These are phyloP conservation scores for Krasilnikovozyma curviuscula DNA, from an alignment of 768 basidiomycete genomes.

Conservation along the genomic window DNA sequence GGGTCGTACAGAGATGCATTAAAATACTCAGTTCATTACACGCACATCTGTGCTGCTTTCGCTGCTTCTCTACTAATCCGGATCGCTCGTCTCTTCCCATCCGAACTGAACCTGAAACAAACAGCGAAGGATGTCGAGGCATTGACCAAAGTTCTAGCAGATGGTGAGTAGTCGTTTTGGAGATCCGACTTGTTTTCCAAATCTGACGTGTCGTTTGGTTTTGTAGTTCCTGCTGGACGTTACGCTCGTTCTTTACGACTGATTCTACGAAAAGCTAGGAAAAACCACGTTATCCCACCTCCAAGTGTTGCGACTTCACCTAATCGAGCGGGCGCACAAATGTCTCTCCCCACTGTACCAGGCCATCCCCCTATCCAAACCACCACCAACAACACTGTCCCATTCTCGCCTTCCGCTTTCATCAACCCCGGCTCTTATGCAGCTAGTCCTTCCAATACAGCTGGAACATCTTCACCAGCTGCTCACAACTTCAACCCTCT, in stretches of 20 bases:
- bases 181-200: neutral
- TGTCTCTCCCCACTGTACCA: neutral
- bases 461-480: too few species aligned
- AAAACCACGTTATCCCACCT: constrained; percentile 27
- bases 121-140: constrained; percentile 61
- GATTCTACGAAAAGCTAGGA: constrained; percentile 47
- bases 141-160: constrained; percentile 52
- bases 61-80: constrained; percentile 76
- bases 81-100: constrained; percentile 68
- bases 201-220: constrained; percentile 6
- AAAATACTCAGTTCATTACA: constrained; percentile 45
- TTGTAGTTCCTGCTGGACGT: constrained; percentile 68
- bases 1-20: constrained; percentile 68
- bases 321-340: too few species aligned
- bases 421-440: constrained; percentile 9
- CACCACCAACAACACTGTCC: neutral
- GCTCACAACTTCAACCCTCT: too few species aligned
- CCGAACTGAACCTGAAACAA: constrained; percentile 55
- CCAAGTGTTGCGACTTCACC: constrained; percentile 31
- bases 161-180: constrained; percentile 38
- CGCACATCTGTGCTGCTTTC: constrained; percentile 75
- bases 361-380: neutral
- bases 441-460: too few species aligned
- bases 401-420: constrained; percentile 7
- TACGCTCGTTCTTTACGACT: constrained; percentile 77